Evolutionary conservation across 1,284 basidiomycete genomes (phyloP).

Genomic region (Rhodotorula sp.): DNA sequence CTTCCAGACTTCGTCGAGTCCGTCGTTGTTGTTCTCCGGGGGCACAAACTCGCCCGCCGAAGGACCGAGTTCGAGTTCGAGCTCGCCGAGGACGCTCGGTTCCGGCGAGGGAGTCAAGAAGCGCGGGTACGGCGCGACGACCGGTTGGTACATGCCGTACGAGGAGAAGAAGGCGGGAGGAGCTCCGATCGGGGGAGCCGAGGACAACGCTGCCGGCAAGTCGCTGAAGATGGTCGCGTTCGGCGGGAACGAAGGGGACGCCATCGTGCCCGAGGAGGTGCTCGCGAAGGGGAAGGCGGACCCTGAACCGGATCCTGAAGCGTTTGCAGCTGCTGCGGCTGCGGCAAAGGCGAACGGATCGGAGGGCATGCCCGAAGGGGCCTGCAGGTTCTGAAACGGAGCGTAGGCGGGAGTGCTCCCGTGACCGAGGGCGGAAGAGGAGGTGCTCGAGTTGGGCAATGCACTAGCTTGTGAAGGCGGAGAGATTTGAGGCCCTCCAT

Average conservation of each 20-base stretch:
- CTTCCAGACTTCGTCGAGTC: conserved; percentile 8
- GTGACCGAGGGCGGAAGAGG: no score
- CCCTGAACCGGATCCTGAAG: background rate
- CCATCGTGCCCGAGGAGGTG: background rate
- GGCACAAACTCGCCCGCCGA: conserved; percentile 11
- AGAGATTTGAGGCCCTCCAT: background rate
- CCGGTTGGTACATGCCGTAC: conserved; percentile 39
- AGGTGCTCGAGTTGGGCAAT: no score
- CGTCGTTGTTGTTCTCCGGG: background rate
- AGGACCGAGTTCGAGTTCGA: conserved; percentile 34
- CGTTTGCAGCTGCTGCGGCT: no score
- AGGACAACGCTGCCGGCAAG: conserved; percentile 20
- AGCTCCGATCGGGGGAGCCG: conserved; percentile 8
- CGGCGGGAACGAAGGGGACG: conserved; percentile 16
- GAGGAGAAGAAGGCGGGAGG: conserved; percentile 37
- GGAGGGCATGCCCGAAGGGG: background rate
- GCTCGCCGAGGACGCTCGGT: conserved; percentile 35
- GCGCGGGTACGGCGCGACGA: conserved; percentile 34
- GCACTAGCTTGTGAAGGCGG: no score
- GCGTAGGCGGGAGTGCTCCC: background rate
- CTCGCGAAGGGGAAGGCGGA: background rate
- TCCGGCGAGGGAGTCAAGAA: conserved; percentile 40
- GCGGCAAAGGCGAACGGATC: background rate
- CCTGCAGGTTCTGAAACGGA: background rate
- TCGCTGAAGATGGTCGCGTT: conserved; percentile 31